Base-by-base conservation (phyloP, 805 yeast genomes). In the Starmerella apicola region DNA sequence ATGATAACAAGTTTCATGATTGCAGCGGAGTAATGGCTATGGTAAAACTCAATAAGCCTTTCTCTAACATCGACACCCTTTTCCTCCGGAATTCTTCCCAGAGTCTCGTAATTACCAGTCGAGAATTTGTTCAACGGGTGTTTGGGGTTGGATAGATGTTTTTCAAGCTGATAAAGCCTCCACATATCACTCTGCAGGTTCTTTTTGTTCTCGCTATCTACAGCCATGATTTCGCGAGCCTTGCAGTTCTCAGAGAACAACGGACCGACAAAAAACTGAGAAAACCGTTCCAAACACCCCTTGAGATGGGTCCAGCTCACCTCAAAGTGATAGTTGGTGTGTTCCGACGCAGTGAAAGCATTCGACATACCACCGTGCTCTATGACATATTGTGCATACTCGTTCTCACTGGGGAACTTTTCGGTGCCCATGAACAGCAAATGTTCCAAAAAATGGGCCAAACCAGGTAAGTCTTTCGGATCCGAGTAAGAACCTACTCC, bases 151-250 rank as follows among this genome's bases (percentile, higher is more conserved):
- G 91, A 68, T 27, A 78, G 64, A 37, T 78, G 69, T 61, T 82
- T 81, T 40, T 81, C 86, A 38, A 88, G 66, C 62, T 88, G 97
- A 53, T 78, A 78, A 36, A 83, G 62, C 53, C 97, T 73, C 96
- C 97, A 85, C 33, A 63, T 56, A 59, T 88, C 98, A 56, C 71
- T 80, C 59, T 88, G 97, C 38, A 91, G 65, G 57, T 88, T 88
- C 63, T 91, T 88, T 58, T 85, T 88, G 64, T 88, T 84, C 62
- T 88, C 98, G 28, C 94, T 81, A 60, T 88, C 95, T 8, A 88
- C 97, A 1, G 97, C 97, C 47, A 76, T 74, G 52, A 88, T 81
- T 60, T 88, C 98, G 41, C 96, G 70, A 55, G 85, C 95, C 55
- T 84, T 82, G 55, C 95, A 78, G 46, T 74, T 66, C 39, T 68